A percentile compares a stretch with the other conserved stretches of the same genome.
Conservation (phyloP, 2,329 filamentous ascomycete genomes). For the Penicillium sp. region DNA sequence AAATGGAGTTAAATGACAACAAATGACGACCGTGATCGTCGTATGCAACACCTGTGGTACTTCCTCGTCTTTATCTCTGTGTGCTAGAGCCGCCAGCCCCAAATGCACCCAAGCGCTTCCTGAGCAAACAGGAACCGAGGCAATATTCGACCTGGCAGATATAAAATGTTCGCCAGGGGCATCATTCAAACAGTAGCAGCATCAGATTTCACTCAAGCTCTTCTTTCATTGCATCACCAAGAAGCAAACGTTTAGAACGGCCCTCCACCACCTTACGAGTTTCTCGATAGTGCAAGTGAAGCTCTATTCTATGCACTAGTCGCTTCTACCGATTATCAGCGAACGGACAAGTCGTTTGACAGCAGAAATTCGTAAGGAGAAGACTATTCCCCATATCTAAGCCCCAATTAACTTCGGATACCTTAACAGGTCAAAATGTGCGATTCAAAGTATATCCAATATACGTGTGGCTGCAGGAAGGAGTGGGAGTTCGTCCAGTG, state of each 20-base stretch:
- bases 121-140: not conserved
- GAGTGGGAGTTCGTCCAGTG: not conserved
- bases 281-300: not conserved
- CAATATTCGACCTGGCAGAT: not conserved
- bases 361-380: slow-evolving; percentile 1
- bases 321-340: not conserved
- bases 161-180: not conserved
- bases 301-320: not conserved
- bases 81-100: not conserved
- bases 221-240: not conserved
- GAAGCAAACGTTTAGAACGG: not conserved
- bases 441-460: slow-evolving; percentile 1
- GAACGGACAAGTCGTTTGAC: not conserved
- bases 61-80: not conserved
- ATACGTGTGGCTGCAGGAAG: slow-evolving; percentile 4
- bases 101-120: not conserved
- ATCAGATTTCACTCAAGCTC: not conserved
- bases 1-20: not conserved
- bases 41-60: not conserved
- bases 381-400: not conserved
- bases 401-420: not conserved
- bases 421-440: slow-evolving; percentile 1
- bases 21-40: not conserved
- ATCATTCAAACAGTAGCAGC: not conserved
- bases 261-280: not conserved